phyloP scores from a whole-genome alignment of 495 filamentous ascomycete genomes.

The Xylaria flabelliformis region DNA sequence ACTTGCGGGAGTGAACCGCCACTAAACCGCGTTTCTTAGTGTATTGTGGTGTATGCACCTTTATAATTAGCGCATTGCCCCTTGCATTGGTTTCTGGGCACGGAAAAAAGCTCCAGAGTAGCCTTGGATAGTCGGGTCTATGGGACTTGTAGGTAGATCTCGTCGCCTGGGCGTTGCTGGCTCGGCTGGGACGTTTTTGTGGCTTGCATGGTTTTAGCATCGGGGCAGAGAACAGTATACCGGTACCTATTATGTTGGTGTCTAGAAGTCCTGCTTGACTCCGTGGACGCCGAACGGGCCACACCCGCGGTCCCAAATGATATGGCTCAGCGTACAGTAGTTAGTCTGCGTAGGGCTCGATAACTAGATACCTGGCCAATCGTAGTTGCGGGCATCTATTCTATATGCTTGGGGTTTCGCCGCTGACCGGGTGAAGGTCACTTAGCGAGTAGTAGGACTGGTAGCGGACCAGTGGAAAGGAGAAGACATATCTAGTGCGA shows the following conservation, averaged over 20 bases:
- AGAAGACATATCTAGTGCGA: background rate
- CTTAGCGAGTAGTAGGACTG: background rate
- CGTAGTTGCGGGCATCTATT: background rate
- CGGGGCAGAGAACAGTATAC: background rate
- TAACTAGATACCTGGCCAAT: background rate
- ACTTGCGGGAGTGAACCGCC: constrained; percentile 5
- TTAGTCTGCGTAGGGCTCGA: background rate
- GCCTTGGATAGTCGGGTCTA: background rate
- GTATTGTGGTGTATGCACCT: background rate
- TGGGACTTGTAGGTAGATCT: background rate
- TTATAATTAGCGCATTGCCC: background rate
- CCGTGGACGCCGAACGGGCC: constrained; percentile 12
- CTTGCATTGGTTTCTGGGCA: constrained; percentile 5
- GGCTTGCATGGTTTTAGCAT: constrained; percentile 6
- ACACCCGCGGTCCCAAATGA: background rate
- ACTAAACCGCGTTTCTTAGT: constrained; percentile 5
- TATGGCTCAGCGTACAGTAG: background rate
- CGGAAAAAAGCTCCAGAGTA: background rate
- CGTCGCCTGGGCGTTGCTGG: background rate
- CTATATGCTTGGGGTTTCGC: background rate
- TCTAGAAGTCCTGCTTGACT: background rate
- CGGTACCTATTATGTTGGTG: background rate
- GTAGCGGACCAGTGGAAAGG: constrained; percentile 10
- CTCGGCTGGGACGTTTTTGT: background rate
- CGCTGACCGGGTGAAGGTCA: background rate